Conservation (phyloP, 148 eudicot species). For the Agrostemma githago region DNA sequence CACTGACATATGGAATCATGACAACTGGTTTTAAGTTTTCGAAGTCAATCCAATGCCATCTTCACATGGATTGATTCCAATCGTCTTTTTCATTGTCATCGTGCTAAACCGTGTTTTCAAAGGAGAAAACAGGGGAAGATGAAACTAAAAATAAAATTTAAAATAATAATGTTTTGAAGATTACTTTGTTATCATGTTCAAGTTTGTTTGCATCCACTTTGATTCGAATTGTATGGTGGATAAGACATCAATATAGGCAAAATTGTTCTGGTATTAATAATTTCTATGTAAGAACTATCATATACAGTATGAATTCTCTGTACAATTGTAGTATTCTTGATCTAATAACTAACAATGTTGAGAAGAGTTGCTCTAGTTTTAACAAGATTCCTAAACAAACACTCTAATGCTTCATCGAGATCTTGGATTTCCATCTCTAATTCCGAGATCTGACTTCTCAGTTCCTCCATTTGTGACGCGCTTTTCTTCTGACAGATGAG, state of each 20-base stretch:
- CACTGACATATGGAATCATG: neutral
- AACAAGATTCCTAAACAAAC: no score
- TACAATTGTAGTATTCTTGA: neutral
- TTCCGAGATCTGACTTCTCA: no score
- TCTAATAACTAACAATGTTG: constrained; percentile 19
- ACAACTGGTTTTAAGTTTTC: neutral
- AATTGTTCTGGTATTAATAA: neutral
- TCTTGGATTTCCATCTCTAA: constrained; percentile 23
- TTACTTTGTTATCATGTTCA: neutral
- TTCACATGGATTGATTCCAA: neutral
- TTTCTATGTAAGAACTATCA: neutral
- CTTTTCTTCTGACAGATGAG: neutral
- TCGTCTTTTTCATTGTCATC: neutral
- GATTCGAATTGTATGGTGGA: no score
- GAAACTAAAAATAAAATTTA: neutral
- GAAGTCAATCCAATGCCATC: neutral
- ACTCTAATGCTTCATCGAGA: constrained; percentile 15
- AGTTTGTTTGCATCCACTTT: no score
- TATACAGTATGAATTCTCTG: neutral
- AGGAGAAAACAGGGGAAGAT: no score
- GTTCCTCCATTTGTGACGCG: no score
- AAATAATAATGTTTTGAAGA: neutral
- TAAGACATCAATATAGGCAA: neutral
- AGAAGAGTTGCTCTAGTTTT: no score
- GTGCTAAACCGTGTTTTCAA: no score